Conservation (phyloP, 352 stramenopile species). For the Pythium myriotylum region DNA sequence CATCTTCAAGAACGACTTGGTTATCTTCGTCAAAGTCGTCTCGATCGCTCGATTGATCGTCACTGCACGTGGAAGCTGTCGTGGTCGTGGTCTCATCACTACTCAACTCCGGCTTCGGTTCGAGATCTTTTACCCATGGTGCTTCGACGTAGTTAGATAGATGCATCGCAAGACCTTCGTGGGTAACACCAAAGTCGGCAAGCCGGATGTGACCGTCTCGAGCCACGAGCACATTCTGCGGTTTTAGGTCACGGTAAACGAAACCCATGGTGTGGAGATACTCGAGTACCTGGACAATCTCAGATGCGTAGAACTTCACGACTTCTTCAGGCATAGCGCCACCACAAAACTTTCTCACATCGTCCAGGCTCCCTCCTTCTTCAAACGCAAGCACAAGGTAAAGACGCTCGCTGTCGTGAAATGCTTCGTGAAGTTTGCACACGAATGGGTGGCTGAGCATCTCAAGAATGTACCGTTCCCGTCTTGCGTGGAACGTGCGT, state of each 20-base stretch:
- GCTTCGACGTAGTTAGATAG: neutral
- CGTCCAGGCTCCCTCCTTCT: slow-evolving; percentile 29
- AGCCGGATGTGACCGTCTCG: slow-evolving; percentile 32
- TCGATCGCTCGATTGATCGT: neutral
- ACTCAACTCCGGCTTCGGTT: neutral
- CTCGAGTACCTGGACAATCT: slow-evolving; percentile 49
- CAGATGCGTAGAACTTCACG: slow-evolving; percentile 55
- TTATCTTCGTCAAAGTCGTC: slow-evolving; percentile 2
- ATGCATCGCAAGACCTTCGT: slow-evolving; percentile 22
- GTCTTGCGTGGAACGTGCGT: slow-evolving; percentile 26
- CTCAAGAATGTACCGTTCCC: slow-evolving; percentile 34
- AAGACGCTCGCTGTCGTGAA: slow-evolving; percentile 30
- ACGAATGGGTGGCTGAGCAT: slow-evolving; percentile 38
- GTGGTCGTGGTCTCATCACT: slow-evolving; percentile 1
- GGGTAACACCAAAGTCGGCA: slow-evolving; percentile 34
- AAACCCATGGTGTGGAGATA: slow-evolving; percentile 45
- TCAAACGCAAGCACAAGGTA: slow-evolving; percentile 38
- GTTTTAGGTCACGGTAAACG: slow-evolving; percentile 72
- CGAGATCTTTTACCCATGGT: neutral
- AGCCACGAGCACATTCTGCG: slow-evolving; percentile 36
- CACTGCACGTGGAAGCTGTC: slow-evolving; percentile 4
- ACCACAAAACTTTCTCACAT: slow-evolving; percentile 26
- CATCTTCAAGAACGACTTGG: too few relatives aligned
- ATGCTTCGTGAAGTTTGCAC: slow-evolving; percentile 27
- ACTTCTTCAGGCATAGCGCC: slow-evolving; percentile 17